phyloP scores from a whole-genome alignment of 768 basidiomycete genomes.

The Strobilomyces echinocephalus region DNA sequence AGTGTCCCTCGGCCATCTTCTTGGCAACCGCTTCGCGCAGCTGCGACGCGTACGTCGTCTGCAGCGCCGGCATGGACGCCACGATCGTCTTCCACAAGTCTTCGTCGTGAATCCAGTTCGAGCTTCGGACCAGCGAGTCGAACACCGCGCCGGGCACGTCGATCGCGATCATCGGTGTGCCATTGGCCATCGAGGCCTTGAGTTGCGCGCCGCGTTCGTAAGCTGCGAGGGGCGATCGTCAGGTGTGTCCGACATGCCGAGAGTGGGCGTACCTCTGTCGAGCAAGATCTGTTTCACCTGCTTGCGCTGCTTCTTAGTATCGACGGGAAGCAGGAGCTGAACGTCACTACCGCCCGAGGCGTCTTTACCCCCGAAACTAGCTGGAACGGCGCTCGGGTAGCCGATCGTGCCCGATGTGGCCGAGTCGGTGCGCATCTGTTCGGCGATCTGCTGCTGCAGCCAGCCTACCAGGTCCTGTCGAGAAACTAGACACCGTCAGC shows the following conservation, averaged over 20 bases:
- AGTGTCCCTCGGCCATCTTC: slow-evolving; percentile 58
- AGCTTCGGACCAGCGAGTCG: slow-evolving; percentile 52
- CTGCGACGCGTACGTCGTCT: slow-evolving; percentile 59
- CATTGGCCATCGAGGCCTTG: slow-evolving; percentile 53
- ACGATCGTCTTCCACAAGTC: slow-evolving; percentile 65
- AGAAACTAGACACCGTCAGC: slow-evolving; percentile 41
- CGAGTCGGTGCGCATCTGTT: slow-evolving; percentile 72
- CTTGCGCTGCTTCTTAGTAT: slow-evolving; percentile 71
- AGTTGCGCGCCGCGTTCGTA: slow-evolving; percentile 58
- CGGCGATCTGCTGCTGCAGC: slow-evolving; percentile 72
- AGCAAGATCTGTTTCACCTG: slow-evolving; percentile 63
- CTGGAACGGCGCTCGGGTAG: slow-evolving; percentile 37
- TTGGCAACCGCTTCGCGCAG: slow-evolving; percentile 63
- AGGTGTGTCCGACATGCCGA: background rate
- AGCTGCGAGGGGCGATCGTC: slow-evolving; percentile 36
- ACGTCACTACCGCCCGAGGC: slow-evolving; percentile 40
- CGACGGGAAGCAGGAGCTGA: slow-evolving; percentile 62
- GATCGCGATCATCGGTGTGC: slow-evolving; percentile 66
- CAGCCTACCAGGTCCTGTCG: slow-evolving; percentile 68
- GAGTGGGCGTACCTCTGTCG: slow-evolving; percentile 50
- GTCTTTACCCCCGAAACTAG: slow-evolving; percentile 33
- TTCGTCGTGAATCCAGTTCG: slow-evolving; percentile 69
- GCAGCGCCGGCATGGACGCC: slow-evolving; percentile 50
- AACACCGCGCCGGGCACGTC: slow-evolving; percentile 61
- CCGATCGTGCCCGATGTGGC: slow-evolving; percentile 54